These are phyloP conservation scores for Lepraria neglecta DNA, from an alignment of 495 filamentous ascomycete species.

Conservation along the genomic window DNA sequence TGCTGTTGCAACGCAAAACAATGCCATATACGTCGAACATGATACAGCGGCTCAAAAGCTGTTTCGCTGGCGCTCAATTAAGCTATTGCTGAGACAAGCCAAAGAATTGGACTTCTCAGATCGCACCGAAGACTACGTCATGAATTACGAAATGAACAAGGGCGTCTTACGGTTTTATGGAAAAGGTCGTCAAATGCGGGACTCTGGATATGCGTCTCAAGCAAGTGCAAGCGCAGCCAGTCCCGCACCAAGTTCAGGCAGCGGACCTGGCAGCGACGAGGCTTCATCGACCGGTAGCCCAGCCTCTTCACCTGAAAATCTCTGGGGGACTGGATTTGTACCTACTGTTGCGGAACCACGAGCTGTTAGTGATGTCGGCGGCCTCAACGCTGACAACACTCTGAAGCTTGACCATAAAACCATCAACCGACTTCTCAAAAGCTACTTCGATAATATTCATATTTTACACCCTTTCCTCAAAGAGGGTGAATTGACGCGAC, in stretches of 20 bases:
- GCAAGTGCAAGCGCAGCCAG: conserved; percentile 27
- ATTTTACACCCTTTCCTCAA: conserved; percentile 86
- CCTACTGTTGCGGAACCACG: conserved; percentile 19
- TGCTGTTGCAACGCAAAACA: conserved; percentile 16
- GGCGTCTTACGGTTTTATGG: conserved; percentile 72
- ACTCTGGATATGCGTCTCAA: conserved; percentile 2
- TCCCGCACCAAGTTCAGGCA: conserved; percentile 27
- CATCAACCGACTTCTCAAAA: conserved; percentile 57
- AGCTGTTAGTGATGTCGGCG: conserved; percentile 34
- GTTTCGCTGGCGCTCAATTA: conserved; percentile 63
- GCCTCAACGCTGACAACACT: conserved; percentile 54
- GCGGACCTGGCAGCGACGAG: conserved; percentile 30
- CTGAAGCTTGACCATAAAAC: conserved; percentile 58
- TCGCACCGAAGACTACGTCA: conserved; percentile 58
- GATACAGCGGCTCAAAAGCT: conserved; percentile 75
- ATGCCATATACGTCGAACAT: conserved; percentile 63
- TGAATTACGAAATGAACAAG: conserved; percentile 67
- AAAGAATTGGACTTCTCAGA: conserved; percentile 28
- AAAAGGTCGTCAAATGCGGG: conserved; percentile 63
- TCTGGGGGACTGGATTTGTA: conserved; percentile 37
- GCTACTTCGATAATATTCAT: conserved; percentile 75
- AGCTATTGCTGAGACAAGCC: conserved; percentile 45
- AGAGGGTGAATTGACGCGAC: conserved; percentile 40
- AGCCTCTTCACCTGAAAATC: conserved; percentile 27
- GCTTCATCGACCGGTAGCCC: conserved; percentile 27